Evolutionary conservation across 2,329 filamentous ascomycete species (phyloP), one percentile per base, ranked within the genome.

Genomic region (Bipolaris sorokiniana): DNA sequence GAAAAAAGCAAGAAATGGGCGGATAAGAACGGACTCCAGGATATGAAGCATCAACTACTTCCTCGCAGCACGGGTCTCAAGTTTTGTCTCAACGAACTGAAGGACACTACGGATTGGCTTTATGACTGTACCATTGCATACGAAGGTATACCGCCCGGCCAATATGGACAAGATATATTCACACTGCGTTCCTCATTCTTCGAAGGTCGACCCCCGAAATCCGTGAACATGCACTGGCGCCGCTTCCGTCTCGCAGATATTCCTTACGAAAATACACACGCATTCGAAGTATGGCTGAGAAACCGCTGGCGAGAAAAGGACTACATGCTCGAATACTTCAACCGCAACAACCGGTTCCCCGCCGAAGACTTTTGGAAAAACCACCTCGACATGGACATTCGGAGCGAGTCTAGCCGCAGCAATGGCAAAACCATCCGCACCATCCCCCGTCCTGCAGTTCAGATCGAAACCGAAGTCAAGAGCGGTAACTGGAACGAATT

Each of bases 61-160:
- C 92, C 92, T 1, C 83, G 92, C 50, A 92, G 90, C 73, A 95
- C 91, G 0, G 92, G 92, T 47, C 84, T 90, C 61, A 89, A 86
- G 63, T 96, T 92, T 70, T 93, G 90, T 66, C 77, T 96, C 41
- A 88, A 88, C 60, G 88, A 96, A 75, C 80, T 96, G 13, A 86
- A 86, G 66, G 85, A 84, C 7, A 88, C 88, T 0, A 86, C 93
- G 0, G 90, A 95, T 10, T 96, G 91, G 78, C 81, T 96, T 0
- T 96, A 96, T 68, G 92, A 96, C 77, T 97, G 93, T 76, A 98
- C 95, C 0, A 89, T 99, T 54, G 93, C 92, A 4, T 99, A 99
- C 72, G 94, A 97, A 77, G 94, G 95, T 13, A 86, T 97, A 41
- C 90, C 91, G 4, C 69, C 68, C 1, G 80, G 80, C 37, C 84